Percentiles rank a stretch among this genome's conserved stretches.
These are phyloP conservation scores for Diversispora epigaea DNA, from an alignment of 192 early-diverging fungal genomes.

Conservation along the genomic window DNA sequence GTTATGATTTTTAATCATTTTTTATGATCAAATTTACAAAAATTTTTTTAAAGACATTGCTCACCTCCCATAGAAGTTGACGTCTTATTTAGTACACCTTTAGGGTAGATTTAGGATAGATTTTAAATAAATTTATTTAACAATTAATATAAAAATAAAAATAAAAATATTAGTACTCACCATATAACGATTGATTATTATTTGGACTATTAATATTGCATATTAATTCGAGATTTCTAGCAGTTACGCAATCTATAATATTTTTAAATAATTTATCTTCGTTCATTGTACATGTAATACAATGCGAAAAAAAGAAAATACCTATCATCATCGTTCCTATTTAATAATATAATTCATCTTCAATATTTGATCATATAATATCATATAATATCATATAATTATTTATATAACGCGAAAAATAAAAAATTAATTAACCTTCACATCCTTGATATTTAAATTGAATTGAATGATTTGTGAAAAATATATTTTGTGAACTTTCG, in stretches of 20 bases:
- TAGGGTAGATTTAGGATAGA: neutral
- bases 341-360: neutral
- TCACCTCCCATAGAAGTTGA: conserved; percentile 64
- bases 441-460: conserved; percentile 57
- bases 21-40: neutral
- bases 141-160: neutral
- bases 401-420: no score
- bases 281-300: neutral
- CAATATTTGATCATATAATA: neutral
- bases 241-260: conserved; percentile 55
- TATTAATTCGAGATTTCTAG: conserved; percentile 63
- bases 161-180: conserved; percentile 7
- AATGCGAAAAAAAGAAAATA: neutral
- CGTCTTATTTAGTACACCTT: conserved; percentile 55
- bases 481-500: conserved; percentile 50
- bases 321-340: conserved; percentile 45
- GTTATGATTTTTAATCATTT: conserved; percentile 40
- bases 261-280: neutral
- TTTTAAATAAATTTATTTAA: no score
- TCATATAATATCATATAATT: no score
- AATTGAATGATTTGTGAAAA: conserved; percentile 52
- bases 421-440: conserved; percentile 39
- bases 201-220: conserved; percentile 49
- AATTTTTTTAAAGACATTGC: neutral
- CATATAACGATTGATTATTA: conserved; percentile 56